Conservation (phyloP, 208 protist genomes). For the Angomonas ambiguus region DNA sequence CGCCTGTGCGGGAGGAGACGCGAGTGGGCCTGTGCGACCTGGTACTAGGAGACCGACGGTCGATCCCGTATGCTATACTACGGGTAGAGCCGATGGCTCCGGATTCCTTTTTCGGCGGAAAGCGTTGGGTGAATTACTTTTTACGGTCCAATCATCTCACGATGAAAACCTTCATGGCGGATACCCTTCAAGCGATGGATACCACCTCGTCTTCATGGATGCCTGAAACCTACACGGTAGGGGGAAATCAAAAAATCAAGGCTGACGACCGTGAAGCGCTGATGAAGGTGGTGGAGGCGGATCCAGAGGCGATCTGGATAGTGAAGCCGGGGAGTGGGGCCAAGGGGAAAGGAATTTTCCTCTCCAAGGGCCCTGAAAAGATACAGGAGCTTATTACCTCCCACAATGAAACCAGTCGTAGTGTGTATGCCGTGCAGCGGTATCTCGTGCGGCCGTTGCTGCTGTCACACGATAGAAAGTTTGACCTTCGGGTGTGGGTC, state of each 20-base stretch:
- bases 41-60: slow-evolving; percentile 78
- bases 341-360: slow-evolving; percentile 71
- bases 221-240: slow-evolving; percentile 72
- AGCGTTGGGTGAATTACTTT: slow-evolving; percentile 88
- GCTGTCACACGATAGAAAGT: slow-evolving; percentile 72
- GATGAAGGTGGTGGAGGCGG: slow-evolving; percentile 23
- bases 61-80: slow-evolving; percentile 71
- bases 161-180: slow-evolving; percentile 74
- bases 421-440: slow-evolving; percentile 73
- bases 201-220: slow-evolving; percentile 48
- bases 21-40: slow-evolving; percentile 43
- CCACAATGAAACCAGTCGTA: slow-evolving; percentile 14
- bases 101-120: slow-evolving; percentile 51
- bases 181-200: slow-evolving; percentile 43
- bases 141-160: slow-evolving; percentile 77
- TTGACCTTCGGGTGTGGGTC: slow-evolving; percentile 88
- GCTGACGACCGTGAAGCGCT: slow-evolving; percentile 49
- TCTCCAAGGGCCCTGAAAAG: slow-evolving; percentile 29
- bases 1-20: slow-evolving; percentile 13
- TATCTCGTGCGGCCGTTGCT: slow-evolving; percentile 87
- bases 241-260: slow-evolving; percentile 45
- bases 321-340: slow-evolving; percentile 80
- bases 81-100: slow-evolving; percentile 49
- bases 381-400: slow-evolving; percentile 38
- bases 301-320: slow-evolving; percentile 64